Base-by-base conservation (phyloP, 345 rosid genomes). In the Lepidium aucheri region DNA sequence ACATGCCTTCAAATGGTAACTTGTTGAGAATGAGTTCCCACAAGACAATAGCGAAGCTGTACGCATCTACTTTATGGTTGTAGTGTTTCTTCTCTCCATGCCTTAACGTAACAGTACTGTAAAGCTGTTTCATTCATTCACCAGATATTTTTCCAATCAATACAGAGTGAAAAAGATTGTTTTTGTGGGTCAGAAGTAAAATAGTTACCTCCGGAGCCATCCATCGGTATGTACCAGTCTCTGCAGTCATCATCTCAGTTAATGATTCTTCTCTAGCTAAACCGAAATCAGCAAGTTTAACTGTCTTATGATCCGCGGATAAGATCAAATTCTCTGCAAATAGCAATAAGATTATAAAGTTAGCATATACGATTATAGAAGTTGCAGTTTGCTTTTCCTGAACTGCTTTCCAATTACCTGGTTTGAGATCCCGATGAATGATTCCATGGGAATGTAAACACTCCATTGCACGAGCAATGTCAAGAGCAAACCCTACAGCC, bases 221-320 rank as follows among this genome's bases (percentile, higher is more conserved):
- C 99, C 99, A 94, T 16, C 99, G 85, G 49, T 94, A 94, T 11
- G 99, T 94, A 43, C 99, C 99, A 0, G 99, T 91, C 79, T 94
- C 99, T 56, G 99, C 97, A 20, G 99, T 94, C 99, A 94, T 94
- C 99, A 94, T 94, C 79, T 94, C 99, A 0, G 97, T 94, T 67
- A 94, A 68, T 11, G 97, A 85, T 80, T 94, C 99, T 85, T 94
- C 99, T 67, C 99, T 88, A 34, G 99, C 99, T 70, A 94, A 84
- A 68, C 99, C 99, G 17, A 94, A 94, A 83, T 91, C 99, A 2
- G 91, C 99, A 10, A 94, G 95, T 77, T 94, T 94, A 4, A 94
- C 95, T 0, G 95, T 90, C 65, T 77, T 91, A 68, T 80, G 84
- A 76, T 94, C 97, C 6, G 70, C 97, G 0, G 96, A 88, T 82